These are phyloP conservation scores for Basipetospora chlamydospora DNA, from an alignment of 2,329 filamentous ascomycete genomes.

Conservation along the genomic window DNA sequence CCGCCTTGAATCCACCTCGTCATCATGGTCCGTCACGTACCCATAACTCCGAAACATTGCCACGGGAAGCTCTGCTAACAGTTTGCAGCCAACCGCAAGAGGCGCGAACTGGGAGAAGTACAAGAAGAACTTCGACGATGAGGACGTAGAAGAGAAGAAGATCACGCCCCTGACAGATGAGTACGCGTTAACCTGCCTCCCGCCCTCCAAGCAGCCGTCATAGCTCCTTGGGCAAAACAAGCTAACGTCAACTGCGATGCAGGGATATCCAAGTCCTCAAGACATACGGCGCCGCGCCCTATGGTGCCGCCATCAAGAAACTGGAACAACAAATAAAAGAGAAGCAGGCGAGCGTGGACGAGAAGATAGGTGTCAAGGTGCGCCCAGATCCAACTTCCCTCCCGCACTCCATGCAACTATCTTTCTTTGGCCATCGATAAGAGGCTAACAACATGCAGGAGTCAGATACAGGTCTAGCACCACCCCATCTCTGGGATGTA, in stretches of 20 bases:
- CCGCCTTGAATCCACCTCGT: too few relatives aligned
- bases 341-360: conserved; percentile 93
- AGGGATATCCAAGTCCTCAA: conserved; percentile 99
- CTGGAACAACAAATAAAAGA: conserved; percentile 99
- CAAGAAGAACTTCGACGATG: conserved; percentile 90
- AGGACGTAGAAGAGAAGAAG: conserved; percentile 98
- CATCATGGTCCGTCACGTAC: too few relatives aligned
- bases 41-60: too few relatives aligned
- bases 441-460: conserved; percentile 40
- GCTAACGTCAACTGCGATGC: background rate
- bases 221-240: background rate
- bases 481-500: conserved; percentile 97
- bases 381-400: background rate
- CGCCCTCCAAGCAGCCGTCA: conserved; percentile 13
- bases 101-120: conserved; percentile 98
- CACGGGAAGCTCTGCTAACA: conserved; percentile 12
- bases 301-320: conserved; percentile 86
- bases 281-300: conserved; percentile 94
- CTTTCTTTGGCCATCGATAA: background rate
- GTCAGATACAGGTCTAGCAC: conserved; percentile 95
- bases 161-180: conserved; percentile 94
- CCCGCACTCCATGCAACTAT: background rate
- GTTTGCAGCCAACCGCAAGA: conserved; percentile 77
- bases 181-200: conserved; percentile 36
- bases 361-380: conserved; percentile 89